Percentiles rank a stretch among this genome's conserved stretches.
phyloP scores from a whole-genome alignment of 2,329 filamentous ascomycete genomes.

The Cladosporium velox region DNA sequence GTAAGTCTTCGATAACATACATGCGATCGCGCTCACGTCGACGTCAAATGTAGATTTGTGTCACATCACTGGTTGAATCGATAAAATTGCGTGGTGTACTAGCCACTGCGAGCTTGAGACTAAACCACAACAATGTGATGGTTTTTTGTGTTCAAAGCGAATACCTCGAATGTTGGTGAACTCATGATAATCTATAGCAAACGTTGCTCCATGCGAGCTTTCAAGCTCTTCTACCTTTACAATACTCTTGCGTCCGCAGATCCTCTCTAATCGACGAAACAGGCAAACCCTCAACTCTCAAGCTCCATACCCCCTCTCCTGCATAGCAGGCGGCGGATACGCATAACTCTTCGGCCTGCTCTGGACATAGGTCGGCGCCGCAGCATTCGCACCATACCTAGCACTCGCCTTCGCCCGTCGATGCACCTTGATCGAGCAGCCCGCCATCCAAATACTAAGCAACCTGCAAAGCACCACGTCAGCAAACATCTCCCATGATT shows the following conservation, averaged over 20 bases:
- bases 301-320: not conserved
- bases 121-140: not conserved
- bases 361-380: not conserved
- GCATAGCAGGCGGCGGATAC: not conserved
- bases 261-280: not conserved
- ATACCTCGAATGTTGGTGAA: not conserved
- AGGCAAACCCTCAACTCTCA: not conserved
- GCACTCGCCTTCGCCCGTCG: constrained; percentile 1
- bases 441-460: constrained; percentile 15
- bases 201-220: not conserved
- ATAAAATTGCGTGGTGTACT: not conserved
- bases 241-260: not conserved
- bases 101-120: not conserved
- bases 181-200: not conserved
- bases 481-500: not conserved
- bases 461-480: not conserved
- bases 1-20: not conserved
- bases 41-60: not conserved
- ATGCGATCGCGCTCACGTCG: not conserved
- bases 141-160: not conserved
- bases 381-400: not conserved
- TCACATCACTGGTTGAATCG: not conserved
- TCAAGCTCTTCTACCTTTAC: not conserved
- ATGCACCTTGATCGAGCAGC: constrained; percentile 12
- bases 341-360: not conserved